Percentiles rank a stretch among this genome's conserved stretches.
Conservation (phyloP, 2,329 filamentous ascomycete genomes). For the Cordyceps militaris region DNA sequence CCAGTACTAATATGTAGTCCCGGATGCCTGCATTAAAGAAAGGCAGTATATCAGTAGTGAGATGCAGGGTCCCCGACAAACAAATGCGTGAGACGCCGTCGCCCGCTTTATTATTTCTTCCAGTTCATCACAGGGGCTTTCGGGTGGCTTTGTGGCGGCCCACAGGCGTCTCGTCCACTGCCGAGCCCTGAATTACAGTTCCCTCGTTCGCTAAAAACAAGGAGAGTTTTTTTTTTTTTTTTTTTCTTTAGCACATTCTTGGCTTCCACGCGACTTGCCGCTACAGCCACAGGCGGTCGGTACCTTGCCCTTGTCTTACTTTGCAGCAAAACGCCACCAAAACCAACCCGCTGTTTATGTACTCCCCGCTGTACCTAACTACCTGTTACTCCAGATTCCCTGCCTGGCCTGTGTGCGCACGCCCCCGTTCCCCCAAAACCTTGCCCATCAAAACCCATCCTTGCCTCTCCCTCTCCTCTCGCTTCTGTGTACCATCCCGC, state of each 20-base stretch:
- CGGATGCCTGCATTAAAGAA: background rate
- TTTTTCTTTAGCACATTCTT: background rate
- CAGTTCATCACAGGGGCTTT: background rate
- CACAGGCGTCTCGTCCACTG: background rate
- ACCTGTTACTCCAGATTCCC: background rate
- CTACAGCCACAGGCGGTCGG: too few relatives aligned
- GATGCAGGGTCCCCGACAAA: slow-evolving; percentile 4
- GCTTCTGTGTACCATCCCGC: slow-evolving; percentile 9
- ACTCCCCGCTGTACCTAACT: background rate
- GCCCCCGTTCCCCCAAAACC: background rate
- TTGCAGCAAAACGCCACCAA: background rate
- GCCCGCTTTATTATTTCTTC: background rate
- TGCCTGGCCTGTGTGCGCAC: background rate
- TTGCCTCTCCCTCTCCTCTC: background rate
- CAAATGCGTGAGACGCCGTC: background rate
- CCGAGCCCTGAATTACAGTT: background rate
- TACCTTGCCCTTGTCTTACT: background rate
- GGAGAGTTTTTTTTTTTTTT: background rate
- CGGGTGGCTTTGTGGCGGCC: background rate
- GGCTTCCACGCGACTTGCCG: too few relatives aligned
- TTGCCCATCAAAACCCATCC: slow-evolving; percentile 1
- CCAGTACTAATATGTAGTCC: background rate
- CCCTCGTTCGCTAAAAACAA: background rate
- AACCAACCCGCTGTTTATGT: background rate
- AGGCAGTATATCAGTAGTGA: background rate